A percentile compares a stretch with the other conserved stretches of the same genome.
These are phyloP conservation scores for Diplocarpon rosae DNA, from an alignment of 2,329 filamentous ascomycete species.

Conservation along the genomic window DNA sequence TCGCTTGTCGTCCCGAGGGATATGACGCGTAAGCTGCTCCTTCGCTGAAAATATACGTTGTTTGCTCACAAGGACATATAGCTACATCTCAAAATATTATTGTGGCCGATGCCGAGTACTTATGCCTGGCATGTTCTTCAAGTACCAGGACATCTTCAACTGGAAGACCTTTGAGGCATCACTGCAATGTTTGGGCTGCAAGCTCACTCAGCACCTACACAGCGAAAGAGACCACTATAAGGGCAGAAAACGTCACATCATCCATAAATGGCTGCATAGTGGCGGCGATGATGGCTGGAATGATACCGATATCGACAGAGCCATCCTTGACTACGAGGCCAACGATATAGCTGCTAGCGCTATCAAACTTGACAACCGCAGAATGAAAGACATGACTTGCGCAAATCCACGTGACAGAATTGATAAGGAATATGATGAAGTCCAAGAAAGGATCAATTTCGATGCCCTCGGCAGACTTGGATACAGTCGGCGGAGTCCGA, in stretches of 20 bases:
- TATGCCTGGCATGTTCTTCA: slow-evolving; percentile 1
- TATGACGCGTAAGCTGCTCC: neutral
- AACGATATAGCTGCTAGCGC: slow-evolving; percentile 1
- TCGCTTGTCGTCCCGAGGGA: slow-evolving; percentile 3
- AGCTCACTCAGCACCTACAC: slow-evolving; percentile 7
- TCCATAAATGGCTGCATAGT: slow-evolving; percentile 13
- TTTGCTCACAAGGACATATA: neutral
- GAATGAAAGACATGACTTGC: neutral
- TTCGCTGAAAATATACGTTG: too few species aligned
- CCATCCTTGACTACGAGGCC: slow-evolving; percentile 2
- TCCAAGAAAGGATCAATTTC: too few species aligned
- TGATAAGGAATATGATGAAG: slow-evolving; percentile 18
- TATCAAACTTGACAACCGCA: neutral
- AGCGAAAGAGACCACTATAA: slow-evolving; percentile 23
- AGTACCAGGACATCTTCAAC: neutral
- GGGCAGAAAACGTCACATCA: slow-evolving; percentile 11
- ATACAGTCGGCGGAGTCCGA: too few species aligned
- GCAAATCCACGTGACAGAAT: neutral
- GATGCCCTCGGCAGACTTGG: too few species aligned
- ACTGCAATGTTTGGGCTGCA: slow-evolving; percentile 16
- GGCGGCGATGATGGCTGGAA: slow-evolving; percentile 7
- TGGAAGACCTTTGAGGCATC: slow-evolving; percentile 12
- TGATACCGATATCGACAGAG: neutral
- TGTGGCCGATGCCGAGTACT: neutral
- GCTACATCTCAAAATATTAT: neutral